phyloP scores from a whole-genome alignment of 768 basidiomycete genomes.

The Lyophyllum decastes region DNA sequence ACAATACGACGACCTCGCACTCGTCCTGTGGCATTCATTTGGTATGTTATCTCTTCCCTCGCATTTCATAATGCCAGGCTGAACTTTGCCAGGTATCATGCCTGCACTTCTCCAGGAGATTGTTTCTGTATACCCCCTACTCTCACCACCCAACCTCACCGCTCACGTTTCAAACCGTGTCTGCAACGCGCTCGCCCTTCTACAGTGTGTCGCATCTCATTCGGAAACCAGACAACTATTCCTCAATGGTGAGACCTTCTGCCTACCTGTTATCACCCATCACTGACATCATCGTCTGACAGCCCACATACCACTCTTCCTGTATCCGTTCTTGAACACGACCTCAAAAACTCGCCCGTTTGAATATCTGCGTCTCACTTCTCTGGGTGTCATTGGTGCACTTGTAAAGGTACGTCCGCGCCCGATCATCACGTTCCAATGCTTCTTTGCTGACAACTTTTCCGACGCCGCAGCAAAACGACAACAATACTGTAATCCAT shows the following conservation, averaged over 20 bases:
- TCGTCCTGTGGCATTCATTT: conserved; percentile 98
- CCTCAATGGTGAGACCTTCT: conserved; percentile 71
- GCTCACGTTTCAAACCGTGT: conserved; percentile 98
- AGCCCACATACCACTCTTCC: conserved; percentile 98
- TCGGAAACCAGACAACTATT: conserved; percentile 95
- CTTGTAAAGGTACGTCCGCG: conserved; percentile 78
- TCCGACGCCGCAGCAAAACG: conserved; percentile 77
- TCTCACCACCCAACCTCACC: conserved; percentile 93
- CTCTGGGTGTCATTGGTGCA: conserved; percentile 98
- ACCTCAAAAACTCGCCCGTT: conserved; percentile 99
- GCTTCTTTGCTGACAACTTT: background rate
- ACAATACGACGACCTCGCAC: conserved; percentile 97
- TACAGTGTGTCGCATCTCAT: conserved; percentile 98
- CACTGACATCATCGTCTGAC: conserved; percentile 56
- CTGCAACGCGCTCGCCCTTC: conserved; percentile 95
- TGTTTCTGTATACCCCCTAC: conserved; percentile 94
- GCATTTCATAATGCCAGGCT: background rate
- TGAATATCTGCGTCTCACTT: conserved; percentile 98
- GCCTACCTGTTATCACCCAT: conserved; percentile 1
- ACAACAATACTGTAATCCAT: conserved; percentile 98
- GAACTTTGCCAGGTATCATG: conserved; percentile 77
- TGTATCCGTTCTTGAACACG: conserved; percentile 98
- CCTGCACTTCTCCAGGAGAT: conserved; percentile 96
- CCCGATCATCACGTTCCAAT: background rate
- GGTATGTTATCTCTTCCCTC: conserved; percentile 50